Conservation (phyloP, 345 rosid genomes). For the Salix exigua region DNA sequence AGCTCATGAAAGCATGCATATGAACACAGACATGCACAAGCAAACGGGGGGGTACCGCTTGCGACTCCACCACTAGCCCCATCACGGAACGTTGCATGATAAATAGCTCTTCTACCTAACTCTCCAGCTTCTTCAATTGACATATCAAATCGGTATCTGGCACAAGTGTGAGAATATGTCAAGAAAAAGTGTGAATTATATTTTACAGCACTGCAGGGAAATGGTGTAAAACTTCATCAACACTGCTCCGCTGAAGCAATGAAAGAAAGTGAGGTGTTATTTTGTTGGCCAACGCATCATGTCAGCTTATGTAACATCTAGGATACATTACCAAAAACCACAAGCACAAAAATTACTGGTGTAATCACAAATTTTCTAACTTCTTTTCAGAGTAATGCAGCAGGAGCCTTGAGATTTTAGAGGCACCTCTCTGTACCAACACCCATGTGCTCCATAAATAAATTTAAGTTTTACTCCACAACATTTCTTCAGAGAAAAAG, state of each 20-base stretch:
- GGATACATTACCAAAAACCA: too few species aligned
- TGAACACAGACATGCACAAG: not conserved
- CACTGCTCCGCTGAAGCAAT: not conserved
- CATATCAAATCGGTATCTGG: slow-evolving; percentile 79
- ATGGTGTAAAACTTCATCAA: not conserved
- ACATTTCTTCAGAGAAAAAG: too few species aligned
- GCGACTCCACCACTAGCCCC: slow-evolving; percentile 99
- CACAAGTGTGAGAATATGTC: not conserved
- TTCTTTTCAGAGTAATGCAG: too few species aligned
- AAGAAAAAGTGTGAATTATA: not conserved
- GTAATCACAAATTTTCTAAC: too few species aligned
- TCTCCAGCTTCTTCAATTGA: slow-evolving; percentile 90
- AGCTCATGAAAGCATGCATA: not conserved
- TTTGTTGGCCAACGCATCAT: not conserved
- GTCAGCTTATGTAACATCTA: too few species aligned
- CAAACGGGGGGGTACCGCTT: slow-evolving; percentile 56
- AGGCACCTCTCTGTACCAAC: too few species aligned
- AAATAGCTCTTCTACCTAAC: slow-evolving; percentile 90
- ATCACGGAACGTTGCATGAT: slow-evolving; percentile 98
- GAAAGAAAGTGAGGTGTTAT: not conserved
- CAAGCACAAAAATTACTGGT: too few species aligned
- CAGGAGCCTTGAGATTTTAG: too few species aligned
- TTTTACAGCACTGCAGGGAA: not conserved
- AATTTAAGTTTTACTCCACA: too few species aligned
- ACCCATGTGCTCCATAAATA: too few species aligned